These are phyloP conservation scores for Pseudomassariella vexata DNA, from an alignment of 2,329 filamentous ascomycete species.

Conservation along the genomic window DNA sequence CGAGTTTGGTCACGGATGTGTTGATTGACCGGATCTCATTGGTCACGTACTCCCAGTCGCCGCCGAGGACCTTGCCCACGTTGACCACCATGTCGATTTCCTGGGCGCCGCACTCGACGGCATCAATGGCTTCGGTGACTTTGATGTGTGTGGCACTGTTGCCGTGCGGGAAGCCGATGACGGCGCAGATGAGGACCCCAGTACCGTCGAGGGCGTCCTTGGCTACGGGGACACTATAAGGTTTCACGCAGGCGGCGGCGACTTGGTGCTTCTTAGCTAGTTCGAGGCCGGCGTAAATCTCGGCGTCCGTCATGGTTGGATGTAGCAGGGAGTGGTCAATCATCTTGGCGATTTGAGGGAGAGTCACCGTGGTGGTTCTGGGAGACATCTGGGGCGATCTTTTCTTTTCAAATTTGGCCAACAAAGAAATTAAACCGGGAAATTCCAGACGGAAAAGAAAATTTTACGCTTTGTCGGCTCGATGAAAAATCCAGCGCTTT, in stretches of 20 bases:
- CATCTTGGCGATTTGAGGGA: slow-evolving; percentile 42
- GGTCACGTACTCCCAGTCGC: slow-evolving; percentile 51
- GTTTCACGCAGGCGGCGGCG: slow-evolving; percentile 53
- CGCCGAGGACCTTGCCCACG: slow-evolving; percentile 49
- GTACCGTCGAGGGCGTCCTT: slow-evolving; percentile 38
- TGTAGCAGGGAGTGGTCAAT: slow-evolving; percentile 59
- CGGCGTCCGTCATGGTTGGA: slow-evolving; percentile 53
- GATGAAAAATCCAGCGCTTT: too few relatives aligned
- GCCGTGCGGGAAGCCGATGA: slow-evolving; percentile 57
- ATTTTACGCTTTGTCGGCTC: too few relatives aligned
- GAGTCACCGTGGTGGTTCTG: slow-evolving; percentile 31
- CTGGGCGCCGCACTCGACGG: slow-evolving; percentile 38
- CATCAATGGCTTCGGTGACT: slow-evolving; percentile 43
- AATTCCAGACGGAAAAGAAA: too few relatives aligned
- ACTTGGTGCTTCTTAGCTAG: slow-evolving; percentile 42
- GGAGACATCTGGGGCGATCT: not conserved
- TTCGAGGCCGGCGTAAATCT: slow-evolving; percentile 42
- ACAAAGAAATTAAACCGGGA: too few relatives aligned
- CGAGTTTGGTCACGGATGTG: slow-evolving; percentile 33
- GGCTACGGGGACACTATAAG: slow-evolving; percentile 46
- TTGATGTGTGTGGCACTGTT: slow-evolving; percentile 50
- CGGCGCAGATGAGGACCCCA: slow-evolving; percentile 47
- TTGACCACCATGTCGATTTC: slow-evolving; percentile 61
- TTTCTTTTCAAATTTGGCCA: too few relatives aligned
- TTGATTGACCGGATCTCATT: slow-evolving; percentile 48